phyloP scores from a whole-genome alignment of 148 eudicot genomes.

The Persicaria maculosa region DNA sequence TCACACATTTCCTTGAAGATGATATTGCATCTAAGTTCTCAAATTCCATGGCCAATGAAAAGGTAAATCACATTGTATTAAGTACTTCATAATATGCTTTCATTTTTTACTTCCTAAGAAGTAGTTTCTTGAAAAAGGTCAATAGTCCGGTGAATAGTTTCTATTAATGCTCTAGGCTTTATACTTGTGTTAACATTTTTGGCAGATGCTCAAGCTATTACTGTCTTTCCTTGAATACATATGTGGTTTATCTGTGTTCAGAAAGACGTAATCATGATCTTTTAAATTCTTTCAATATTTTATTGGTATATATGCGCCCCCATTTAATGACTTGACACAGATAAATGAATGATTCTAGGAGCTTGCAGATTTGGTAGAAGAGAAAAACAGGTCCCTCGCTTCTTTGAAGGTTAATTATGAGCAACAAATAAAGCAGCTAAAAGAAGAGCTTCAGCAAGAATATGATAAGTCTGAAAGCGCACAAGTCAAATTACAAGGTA shows the following conservation, averaged over 20 bases:
- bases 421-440: constrained; percentile 46
- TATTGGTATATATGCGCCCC: constrained; percentile 4
- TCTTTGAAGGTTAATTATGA: constrained; percentile 52
- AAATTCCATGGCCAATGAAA: constrained; percentile 33
- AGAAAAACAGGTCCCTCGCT: constrained; percentile 62
- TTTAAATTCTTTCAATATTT: not conserved
- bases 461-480: constrained; percentile 40
- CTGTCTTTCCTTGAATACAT: not conserved
- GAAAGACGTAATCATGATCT: not conserved
- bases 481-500: constrained; percentile 64
- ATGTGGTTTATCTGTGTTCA: not conserved
- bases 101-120: not conserved
- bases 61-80: constrained; percentile 40
- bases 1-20: constrained; percentile 27
- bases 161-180: not conserved
- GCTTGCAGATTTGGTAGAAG: constrained; percentile 72
- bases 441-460: constrained; percentile 54
- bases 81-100: not conserved
- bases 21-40: constrained; percentile 23
- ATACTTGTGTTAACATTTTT: not conserved
- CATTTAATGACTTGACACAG: constrained; percentile 33
- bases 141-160: not conserved
- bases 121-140: not conserved
- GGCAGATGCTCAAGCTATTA: not conserved
- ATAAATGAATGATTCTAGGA: constrained; percentile 66